These are phyloP conservation scores for Monosporozyma aerobia DNA, from an alignment of 805 yeast species.

Conservation along the genomic window DNA sequence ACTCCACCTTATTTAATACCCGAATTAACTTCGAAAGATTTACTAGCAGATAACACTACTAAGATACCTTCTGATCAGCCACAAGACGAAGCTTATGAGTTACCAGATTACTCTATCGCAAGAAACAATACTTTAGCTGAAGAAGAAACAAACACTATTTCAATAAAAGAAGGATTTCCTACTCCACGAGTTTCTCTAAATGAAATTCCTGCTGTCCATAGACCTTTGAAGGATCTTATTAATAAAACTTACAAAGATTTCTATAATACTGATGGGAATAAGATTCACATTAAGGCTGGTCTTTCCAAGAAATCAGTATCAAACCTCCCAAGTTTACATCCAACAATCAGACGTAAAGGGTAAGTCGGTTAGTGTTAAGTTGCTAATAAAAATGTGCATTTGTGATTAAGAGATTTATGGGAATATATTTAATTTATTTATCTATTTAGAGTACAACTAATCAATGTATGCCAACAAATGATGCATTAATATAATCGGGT, in stretches of 20 bases:
- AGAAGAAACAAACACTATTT: background rate
- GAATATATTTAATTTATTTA: background rate
- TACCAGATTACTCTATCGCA: background rate
- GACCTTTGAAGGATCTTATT: conserved; percentile 21
- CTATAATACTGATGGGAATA: conserved; percentile 20
- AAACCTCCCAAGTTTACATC: conserved; percentile 11
- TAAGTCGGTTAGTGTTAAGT: no score
- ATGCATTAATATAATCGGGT: background rate
- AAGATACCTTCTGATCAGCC: background rate
- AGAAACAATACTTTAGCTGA: background rate
- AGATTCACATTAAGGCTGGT: conserved; percentile 20
- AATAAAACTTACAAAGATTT: conserved; percentile 17
- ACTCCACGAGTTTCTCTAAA: background rate
- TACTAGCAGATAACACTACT: background rate
- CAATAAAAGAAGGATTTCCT: background rate
- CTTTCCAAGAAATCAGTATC: conserved; percentile 13
- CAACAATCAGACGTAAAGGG: background rate
- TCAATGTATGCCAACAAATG: background rate
- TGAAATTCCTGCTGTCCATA: conserved; percentile 9
- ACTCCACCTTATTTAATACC: background rate
- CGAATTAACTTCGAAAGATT: background rate
- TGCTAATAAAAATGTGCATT: background rate
- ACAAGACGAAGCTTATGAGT: background rate
- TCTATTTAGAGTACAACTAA: background rate
- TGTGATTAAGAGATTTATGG: background rate